Percentiles rank a stretch among this genome's conserved stretches.
These are phyloP conservation scores for Cicer yamashitae DNA, from an alignment of 306 rosid species.

Conservation along the genomic window DNA sequence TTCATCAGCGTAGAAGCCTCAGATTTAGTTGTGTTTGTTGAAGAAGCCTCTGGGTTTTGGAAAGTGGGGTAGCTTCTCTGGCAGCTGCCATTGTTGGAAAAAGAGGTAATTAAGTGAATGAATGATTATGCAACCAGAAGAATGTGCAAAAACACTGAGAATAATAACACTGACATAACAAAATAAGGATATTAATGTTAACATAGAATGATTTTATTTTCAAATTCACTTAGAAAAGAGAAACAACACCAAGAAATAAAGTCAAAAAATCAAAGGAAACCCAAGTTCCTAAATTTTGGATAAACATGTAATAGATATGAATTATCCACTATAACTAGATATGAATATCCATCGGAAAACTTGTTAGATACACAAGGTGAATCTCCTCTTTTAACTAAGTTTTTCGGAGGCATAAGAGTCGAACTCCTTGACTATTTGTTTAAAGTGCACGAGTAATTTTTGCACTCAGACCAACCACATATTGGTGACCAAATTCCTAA, in stretches of 20 bases:
- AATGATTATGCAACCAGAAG: neutral
- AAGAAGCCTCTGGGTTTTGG: neutral
- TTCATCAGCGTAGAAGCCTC: conserved; percentile 8
- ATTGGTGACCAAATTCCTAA: no score
- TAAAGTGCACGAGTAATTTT: neutral
- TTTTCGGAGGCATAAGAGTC: neutral
- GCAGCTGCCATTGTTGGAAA: conserved; percentile 8
- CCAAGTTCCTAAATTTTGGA: neutral
- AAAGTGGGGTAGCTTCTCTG: conserved; percentile 13
- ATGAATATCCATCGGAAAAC: no score
- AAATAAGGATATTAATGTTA: neutral
- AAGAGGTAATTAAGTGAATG: neutral
- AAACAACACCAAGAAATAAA: neutral
- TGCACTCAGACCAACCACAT: neutral
- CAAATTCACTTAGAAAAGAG: neutral
- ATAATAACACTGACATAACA: neutral
- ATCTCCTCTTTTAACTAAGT: no score
- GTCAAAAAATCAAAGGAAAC: no score
- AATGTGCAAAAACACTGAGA: neutral
- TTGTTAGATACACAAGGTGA: neutral
- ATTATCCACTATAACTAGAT: no score
- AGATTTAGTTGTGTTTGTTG: neutral
- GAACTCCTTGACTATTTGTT: neutral
- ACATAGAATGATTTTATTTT: no score
- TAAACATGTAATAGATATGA: neutral